Evolutionary conservation across 2,329 filamentous ascomycete species (phyloP).

Genomic region (Epichloe uncinata): DNA sequence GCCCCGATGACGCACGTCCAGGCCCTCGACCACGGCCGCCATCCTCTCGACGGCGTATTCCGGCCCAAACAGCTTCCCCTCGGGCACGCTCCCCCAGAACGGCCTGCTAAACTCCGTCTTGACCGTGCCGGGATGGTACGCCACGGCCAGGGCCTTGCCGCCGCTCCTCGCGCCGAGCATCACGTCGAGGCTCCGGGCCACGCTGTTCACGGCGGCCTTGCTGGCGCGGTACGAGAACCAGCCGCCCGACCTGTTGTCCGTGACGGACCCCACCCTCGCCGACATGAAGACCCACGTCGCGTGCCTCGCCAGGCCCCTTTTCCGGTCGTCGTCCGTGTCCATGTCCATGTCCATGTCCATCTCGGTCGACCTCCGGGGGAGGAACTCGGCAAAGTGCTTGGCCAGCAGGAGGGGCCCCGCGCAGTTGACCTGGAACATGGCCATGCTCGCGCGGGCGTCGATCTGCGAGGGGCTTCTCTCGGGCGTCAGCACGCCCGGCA

Average conservation of each 20-base stretch:
- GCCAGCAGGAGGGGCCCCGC: slow-evolving; percentile 63
- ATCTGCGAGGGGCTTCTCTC: slow-evolving; percentile 58
- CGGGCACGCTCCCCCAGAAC: slow-evolving; percentile 54
- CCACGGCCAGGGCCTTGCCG: slow-evolving; percentile 51
- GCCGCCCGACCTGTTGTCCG: slow-evolving; percentile 60
- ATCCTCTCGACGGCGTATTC: slow-evolving; percentile 54
- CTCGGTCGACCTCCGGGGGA: slow-evolving; percentile 44
- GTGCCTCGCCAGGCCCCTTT: slow-evolving; percentile 33
- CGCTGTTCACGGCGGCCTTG: slow-evolving; percentile 60
- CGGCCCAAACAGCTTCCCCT: slow-evolving; percentile 50
- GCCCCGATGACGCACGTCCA: slow-evolving; percentile 40
- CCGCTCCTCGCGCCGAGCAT: slow-evolving; percentile 44
- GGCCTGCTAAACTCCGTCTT: slow-evolving; percentile 58
- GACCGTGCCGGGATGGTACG: slow-evolving; percentile 70
- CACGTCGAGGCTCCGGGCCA: slow-evolving; percentile 60
- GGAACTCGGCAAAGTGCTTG: slow-evolving; percentile 59
- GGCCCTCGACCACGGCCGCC: slow-evolving; percentile 41
- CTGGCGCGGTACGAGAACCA: slow-evolving; percentile 74
- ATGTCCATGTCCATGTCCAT: too few relatives aligned
- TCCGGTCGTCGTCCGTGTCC: too few relatives aligned
- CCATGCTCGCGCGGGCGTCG: slow-evolving; percentile 43
- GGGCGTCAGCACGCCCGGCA: slow-evolving; percentile 59
- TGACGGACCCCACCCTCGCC: slow-evolving; percentile 61
- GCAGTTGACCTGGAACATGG: slow-evolving; percentile 60
- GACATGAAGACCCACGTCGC: slow-evolving; percentile 64